phyloP scores from a whole-genome alignment of 805 yeast genomes.

The Candida sphagnicola region DNA sequence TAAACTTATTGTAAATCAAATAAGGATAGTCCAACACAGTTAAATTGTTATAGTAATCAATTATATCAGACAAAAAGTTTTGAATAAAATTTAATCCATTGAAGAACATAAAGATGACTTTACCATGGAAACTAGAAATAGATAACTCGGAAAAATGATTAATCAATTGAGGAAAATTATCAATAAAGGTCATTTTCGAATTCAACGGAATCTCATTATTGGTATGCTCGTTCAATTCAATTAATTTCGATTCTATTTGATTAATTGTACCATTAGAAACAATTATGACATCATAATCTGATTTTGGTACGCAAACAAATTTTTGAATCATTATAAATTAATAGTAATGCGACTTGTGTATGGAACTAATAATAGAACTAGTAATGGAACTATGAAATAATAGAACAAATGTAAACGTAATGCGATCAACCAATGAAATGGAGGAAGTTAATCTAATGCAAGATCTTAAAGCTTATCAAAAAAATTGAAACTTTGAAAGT shows the following conservation, averaged over 20 bases:
- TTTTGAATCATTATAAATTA: slow-evolving; percentile 27
- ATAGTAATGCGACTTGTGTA: background rate
- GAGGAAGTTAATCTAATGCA: background rate
- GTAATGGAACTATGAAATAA: too few relatives aligned
- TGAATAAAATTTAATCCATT: slow-evolving; percentile 31
- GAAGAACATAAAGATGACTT: slow-evolving; percentile 35
- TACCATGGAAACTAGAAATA: slow-evolving; percentile 18
- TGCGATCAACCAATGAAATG: background rate
- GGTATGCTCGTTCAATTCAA: slow-evolving; percentile 17
- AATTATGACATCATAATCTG: slow-evolving; percentile 29
- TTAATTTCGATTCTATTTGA: slow-evolving; percentile 25
- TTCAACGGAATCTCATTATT: slow-evolving; percentile 18
- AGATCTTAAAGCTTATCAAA: background rate
- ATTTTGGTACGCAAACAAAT: slow-evolving; percentile 28
- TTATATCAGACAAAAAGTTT: slow-evolving; percentile 23
- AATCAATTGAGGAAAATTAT: slow-evolving; percentile 17
- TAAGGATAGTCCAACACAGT: slow-evolving; percentile 1
- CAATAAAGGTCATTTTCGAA: slow-evolving; percentile 22
- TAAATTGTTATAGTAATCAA: slow-evolving; percentile 20
- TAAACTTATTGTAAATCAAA: background rate
- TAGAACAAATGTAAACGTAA: too few relatives aligned
- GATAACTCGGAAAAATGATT: slow-evolving; percentile 10
- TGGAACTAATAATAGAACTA: too few relatives aligned
- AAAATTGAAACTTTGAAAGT: too few relatives aligned
- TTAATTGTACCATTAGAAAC: slow-evolving; percentile 30